phyloP scores from a whole-genome alignment of 2,329 filamentous ascomycete genomes.

The Thelonectria blattea region DNA sequence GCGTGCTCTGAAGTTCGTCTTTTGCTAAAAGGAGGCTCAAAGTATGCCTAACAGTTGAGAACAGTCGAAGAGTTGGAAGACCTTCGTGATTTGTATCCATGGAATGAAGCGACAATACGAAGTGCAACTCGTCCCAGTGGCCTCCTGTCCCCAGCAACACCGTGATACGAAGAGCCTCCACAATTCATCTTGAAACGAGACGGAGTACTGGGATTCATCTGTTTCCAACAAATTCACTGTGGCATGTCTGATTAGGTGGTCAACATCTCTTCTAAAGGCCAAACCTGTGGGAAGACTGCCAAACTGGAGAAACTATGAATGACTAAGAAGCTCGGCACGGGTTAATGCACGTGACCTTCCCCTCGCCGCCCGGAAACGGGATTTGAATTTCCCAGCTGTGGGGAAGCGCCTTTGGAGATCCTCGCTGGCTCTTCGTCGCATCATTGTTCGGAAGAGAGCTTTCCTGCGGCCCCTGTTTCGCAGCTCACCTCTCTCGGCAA shows the following conservation, averaged over 20 bases:
- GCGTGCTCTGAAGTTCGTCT: neutral
- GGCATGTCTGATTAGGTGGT: neutral
- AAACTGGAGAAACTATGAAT: too few relatives aligned
- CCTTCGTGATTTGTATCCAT: neutral
- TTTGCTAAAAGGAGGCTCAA: neutral
- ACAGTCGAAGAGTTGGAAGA: neutral
- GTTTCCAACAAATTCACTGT: neutral
- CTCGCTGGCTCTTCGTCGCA: constrained; percentile 38
- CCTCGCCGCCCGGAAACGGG: constrained; percentile 26
- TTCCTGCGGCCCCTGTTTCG: constrained; percentile 32
- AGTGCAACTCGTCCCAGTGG: neutral
- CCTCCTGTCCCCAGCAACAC: neutral
- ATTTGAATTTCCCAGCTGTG: constrained; percentile 33
- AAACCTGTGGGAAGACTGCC: neutral
- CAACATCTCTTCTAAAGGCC: neutral
- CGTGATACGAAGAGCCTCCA: neutral
- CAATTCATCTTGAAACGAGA: neutral
- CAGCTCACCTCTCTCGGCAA: constrained; percentile 23
- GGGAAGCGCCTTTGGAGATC: constrained; percentile 35
- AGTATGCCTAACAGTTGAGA: neutral
- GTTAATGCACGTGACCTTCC: constrained; percentile 24
- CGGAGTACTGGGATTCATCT: neutral
- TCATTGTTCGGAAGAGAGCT: constrained; percentile 38
- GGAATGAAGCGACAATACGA: neutral
- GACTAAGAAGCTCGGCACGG: too few relatives aligned